phyloP scores from a whole-genome alignment of 306 rosid species.

The Canavalia gladiata region DNA sequence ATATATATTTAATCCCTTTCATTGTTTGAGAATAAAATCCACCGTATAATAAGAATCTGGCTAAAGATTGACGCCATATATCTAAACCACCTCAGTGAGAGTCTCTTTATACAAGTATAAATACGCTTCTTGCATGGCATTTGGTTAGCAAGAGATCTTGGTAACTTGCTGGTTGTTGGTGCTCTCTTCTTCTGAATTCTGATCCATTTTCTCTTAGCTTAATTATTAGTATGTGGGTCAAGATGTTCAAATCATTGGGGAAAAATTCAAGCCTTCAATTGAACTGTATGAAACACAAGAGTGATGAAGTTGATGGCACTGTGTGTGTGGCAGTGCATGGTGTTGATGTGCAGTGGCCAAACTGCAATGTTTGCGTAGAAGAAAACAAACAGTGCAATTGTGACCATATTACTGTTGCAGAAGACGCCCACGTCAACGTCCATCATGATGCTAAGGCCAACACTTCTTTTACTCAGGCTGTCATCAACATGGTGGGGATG shows the following conservation, averaged over 20 bases:
- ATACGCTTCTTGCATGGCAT: slow-evolving; percentile 24
- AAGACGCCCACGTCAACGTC: background rate
- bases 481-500: slow-evolving; percentile 86
- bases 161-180: too few species aligned
- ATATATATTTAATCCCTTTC: background rate
- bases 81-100: background rate
- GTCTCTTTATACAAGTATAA: slow-evolving; percentile 40
- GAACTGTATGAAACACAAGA: slow-evolving; percentile 38
- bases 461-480: slow-evolving; percentile 68
- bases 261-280: slow-evolving; percentile 34
- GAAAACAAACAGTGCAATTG: slow-evolving; percentile 56
- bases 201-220: background rate
- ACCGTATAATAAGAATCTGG: background rate
- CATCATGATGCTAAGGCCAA: slow-evolving; percentile 51
- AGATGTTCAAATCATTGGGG: slow-evolving; percentile 48
- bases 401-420: slow-evolving; percentile 23
- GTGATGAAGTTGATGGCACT: slow-evolving; percentile 11
- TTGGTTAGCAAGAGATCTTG: background rate
- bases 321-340: slow-evolving; percentile 46
- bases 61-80: slow-evolving; percentile 12
- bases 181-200: background rate
- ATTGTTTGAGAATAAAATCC: slow-evolving; percentile 30
- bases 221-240: slow-evolving; percentile 20
- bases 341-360: background rate
- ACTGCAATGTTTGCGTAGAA: slow-evolving; percentile 62